These are phyloP conservation scores for Umbilicaria muhlenbergii DNA, from an alignment of 495 filamentous ascomycete species.

Conservation along the genomic window DNA sequence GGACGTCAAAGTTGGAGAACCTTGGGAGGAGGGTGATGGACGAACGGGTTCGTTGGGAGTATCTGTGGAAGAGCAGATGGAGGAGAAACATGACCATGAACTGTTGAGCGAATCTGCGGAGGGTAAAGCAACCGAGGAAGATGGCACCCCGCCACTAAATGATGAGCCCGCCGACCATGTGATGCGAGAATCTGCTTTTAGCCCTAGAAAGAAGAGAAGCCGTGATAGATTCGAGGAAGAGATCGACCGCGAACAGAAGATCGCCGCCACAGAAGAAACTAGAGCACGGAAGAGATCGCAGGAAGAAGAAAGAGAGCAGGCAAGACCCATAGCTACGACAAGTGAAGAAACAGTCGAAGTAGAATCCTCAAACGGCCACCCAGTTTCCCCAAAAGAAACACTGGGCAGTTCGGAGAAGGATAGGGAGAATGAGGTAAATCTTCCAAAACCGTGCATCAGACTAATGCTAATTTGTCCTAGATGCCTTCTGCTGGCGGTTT, in stretches of 20 bases:
- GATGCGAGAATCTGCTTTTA: slow-evolving; percentile 13
- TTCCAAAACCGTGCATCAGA: neutral
- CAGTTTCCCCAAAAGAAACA: too few species aligned
- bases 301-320: slow-evolving; percentile 8
- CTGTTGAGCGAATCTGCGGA: slow-evolving; percentile 6
- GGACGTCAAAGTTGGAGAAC: slow-evolving; percentile 16
- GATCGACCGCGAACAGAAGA: slow-evolving; percentile 13
- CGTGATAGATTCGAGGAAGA: slow-evolving; percentile 34
- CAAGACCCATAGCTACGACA: too few species aligned
- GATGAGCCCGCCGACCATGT: slow-evolving; percentile 2
- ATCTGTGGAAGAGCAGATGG: slow-evolving; percentile 12
- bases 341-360: too few species aligned
- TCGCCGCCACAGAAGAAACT: slow-evolving; percentile 13
- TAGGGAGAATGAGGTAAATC: slow-evolving; percentile 7
- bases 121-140: slow-evolving; percentile 2
- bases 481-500: slow-evolving; percentile 32
- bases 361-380: too few species aligned
- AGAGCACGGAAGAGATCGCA: slow-evolving; percentile 13
- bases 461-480: slow-evolving; percentile 11
- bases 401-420: neutral
- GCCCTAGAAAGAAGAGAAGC: slow-evolving; percentile 36
- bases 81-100: slow-evolving; percentile 3
- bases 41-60: slow-evolving; percentile 1
- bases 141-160: neutral
- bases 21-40: slow-evolving; percentile 1